Evolutionary conservation across 441 rosid genomes (phyloP).

Genomic region (Biscutella laevigata): DNA sequence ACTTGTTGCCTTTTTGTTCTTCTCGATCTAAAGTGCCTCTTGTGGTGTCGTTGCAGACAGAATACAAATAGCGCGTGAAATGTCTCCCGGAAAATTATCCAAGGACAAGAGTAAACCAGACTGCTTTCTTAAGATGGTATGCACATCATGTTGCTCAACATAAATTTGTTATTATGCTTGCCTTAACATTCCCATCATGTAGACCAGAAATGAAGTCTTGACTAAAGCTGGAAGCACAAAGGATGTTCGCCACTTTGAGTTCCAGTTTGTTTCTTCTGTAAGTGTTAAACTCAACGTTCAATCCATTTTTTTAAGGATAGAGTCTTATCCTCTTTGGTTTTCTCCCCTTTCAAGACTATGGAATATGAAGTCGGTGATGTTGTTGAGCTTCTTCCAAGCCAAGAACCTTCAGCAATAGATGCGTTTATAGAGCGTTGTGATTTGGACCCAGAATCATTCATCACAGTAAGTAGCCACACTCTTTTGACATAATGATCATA

Average conservation of each 20-base stretch:
- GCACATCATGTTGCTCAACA: too few relatives aligned
- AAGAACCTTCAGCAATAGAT: constrained; percentile 53
- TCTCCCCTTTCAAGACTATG: constrained; percentile 34
- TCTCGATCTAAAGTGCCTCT: too few relatives aligned
- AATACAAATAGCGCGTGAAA: constrained; percentile 53
- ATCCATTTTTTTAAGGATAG: background rate
- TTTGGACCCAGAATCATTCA: constrained; percentile 72
- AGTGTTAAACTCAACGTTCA: constrained; percentile 23
- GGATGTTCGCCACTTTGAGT: constrained; percentile 89
- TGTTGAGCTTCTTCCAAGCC: constrained; percentile 80
- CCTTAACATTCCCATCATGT: constrained; percentile 18
- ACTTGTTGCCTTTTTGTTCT: too few relatives aligned
- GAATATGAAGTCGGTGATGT: constrained; percentile 78
- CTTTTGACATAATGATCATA: background rate
- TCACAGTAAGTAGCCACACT: constrained; percentile 42
- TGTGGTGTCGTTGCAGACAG: constrained; percentile 43
- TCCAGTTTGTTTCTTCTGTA: constrained; percentile 66
- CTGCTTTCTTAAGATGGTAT: constrained; percentile 56
- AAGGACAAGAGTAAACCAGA: constrained; percentile 48
- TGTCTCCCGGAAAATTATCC: constrained; percentile 57
- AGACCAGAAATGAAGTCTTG: constrained; percentile 60
- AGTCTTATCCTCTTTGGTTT: constrained; percentile 7
- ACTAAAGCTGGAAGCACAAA: constrained; percentile 53
- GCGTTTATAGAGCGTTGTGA: constrained; percentile 62
- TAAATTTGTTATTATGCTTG: too few relatives aligned